Evolutionary conservation across 192 early-diverging fungal genomes (phyloP), one percentile per base, ranked within the genome.

Genomic region (Chytriomyces confervae): DNA sequence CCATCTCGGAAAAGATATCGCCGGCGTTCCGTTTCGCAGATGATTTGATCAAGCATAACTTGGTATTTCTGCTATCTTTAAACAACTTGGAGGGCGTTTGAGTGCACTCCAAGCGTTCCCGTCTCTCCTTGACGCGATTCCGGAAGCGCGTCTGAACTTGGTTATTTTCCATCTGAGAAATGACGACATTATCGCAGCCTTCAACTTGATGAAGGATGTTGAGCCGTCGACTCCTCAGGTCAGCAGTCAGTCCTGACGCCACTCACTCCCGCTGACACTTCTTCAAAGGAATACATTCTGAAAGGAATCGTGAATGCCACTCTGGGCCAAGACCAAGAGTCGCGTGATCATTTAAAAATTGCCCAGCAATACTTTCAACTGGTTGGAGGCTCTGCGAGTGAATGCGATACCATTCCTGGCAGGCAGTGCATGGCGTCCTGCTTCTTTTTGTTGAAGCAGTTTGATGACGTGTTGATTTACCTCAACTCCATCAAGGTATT

Each of bases 361-460:
- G 89, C 89, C 4, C 89, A 90, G 69, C 89, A 90, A 75, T 89
- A 89, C 76, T 90, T 90, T 64, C 89, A 90, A 76, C 80, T 90
- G 5, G 89, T 90, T 44, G 89, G 89, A 43, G 86, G 87, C 6
- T 83, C 80, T 49, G 89, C 89, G 24, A 85, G 83, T 74, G 89
- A 90, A 65, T 90, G 89, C 65, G 89, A 90, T 74, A 90, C 89
- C 20, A 90, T 90, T 48, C 88, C 89, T 3, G 89, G 89, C 7
- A 79, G 89, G 62, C 89, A 90, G 64, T 90, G 87, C 72, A 90
- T 90, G 89, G 87, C 86, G 3, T 86, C 84, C 0, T 90, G 89
- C 76, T 90, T 90, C 66, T 90, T 90, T 72, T 68, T 90, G 48
- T 66, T 90, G 48, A 86, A 87, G 74, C 89, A 90, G 72, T 90